Evolutionary conservation across 305 asterid genomes (phyloP), one percentile per base, ranked within the genome.

Genomic region (Solanum aculeatissimum): DNA sequence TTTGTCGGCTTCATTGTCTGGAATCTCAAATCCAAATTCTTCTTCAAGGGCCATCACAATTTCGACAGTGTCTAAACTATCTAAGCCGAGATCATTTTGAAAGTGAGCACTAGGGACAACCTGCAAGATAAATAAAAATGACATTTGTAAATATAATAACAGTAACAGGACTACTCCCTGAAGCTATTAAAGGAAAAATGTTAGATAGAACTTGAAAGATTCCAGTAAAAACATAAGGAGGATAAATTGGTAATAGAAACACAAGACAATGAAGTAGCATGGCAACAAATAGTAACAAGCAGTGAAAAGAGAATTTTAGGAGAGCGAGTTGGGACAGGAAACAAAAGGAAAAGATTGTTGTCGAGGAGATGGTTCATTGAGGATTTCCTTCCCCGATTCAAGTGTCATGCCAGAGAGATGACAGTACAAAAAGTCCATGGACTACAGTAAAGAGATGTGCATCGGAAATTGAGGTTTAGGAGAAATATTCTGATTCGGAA

Each of bases 31-130:
- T 45, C 86, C 85, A 58, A 88, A 88, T 86, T 88, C 90, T 62
- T 86, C 90, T 88, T 88, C 90, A 63, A 88, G 57, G 62, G 87
- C 89, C 89, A 88, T 86, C 49, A 88, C 89, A 16, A 88, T 29
- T 79, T 88, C 90, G 57, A 88, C 89, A 2, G 86, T 74, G 62
- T 89, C 91, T 63, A 89, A 75, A 84, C 91, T 89, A 83, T 89
- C 91, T 62, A 89, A 82, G 27, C 92, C 92, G 21, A 89, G 92
- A 83, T 89, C 92, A 42, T 89, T 89, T 79, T 88, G 87, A 87
- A 89, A 89, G 80, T 89, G 92, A n/a, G 90, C 90, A 75, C 40
- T 63, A 23, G 89, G 89, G 38, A 60, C 84, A 29, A 89, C 92
- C 91, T 89, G 86, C 86, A 84, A 85, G n/a, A 8, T 43, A 16